Conservation (phyloP, 306 rosid genomes). For the Dryas alaskensis region DNA sequence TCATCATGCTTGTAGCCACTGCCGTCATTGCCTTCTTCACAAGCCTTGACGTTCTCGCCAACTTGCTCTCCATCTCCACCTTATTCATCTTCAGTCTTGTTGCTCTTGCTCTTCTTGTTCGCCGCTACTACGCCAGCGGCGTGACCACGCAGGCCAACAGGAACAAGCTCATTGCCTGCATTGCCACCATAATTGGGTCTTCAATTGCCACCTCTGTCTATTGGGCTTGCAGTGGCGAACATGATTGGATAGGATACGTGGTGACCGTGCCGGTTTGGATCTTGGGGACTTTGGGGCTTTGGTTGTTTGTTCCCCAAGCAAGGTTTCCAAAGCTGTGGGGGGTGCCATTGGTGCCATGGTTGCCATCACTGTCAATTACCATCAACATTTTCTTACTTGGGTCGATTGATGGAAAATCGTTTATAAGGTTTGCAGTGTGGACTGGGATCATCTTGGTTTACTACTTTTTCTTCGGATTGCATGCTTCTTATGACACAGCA, state of each 20-base stretch:
- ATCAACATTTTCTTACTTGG: conserved; percentile 78
- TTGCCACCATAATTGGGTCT: conserved; percentile 44
- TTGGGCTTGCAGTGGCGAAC: conserved; percentile 28
- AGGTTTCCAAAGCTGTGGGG: conserved; percentile 70
- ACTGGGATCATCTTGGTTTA: conserved; percentile 40
- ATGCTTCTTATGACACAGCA: conserved; percentile 62
- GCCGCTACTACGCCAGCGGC: conserved; percentile 58
- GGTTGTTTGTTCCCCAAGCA: conserved; percentile 58
- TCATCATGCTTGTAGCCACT: conserved; percentile 54
- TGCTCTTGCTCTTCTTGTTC: conserved; percentile 60
- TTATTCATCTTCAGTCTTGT: conserved; percentile 76
- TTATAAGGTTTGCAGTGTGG: conserved; percentile 55
- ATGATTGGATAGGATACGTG: conserved; percentile 49
- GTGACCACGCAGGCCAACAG: conserved; percentile 36
- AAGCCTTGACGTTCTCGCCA: conserved; percentile 42
- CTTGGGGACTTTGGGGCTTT: conserved; percentile 42
- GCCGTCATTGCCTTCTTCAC: conserved; percentile 70
- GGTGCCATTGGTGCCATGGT: conserved; percentile 73
- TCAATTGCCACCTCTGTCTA: conserved; percentile 39
- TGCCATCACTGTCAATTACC: conserved; percentile 65
- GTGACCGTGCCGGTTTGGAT: conserved; percentile 52
- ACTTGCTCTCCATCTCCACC: conserved; percentile 71
- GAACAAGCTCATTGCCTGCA: conserved; percentile 39
- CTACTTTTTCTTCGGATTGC: conserved; percentile 58
- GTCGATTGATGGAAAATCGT: conserved; percentile 60